Base-by-base conservation (phyloP, 805 yeast species). In the Torulaspora delbrueckii region DNA sequence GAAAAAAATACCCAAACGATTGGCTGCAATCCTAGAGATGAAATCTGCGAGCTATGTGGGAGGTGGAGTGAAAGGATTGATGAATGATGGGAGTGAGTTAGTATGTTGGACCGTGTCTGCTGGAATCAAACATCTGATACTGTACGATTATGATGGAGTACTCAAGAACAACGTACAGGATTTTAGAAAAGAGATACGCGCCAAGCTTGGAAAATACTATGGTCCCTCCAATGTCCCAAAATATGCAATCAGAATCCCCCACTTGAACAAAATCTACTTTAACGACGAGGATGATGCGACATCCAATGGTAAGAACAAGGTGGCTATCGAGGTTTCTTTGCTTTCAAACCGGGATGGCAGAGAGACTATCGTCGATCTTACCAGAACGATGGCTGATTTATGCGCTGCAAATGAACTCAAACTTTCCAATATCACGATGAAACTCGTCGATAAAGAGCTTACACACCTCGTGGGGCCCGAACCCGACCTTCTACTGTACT, bases 61-160 rank as follows among this genome's bases (percentile, higher is more conserved):
- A 48, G 96, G 96, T 26, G 97, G 97, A 2, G 65, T 84, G 35
- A 86, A 83, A 49, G 96, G 95, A 0, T 70, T 91, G 35, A 72
- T 90, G 56, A 81, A 78, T 53, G 86, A 86, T 56, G 76, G 83
- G 5, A 77, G 90, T 38, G 96, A 90, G 57, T 52, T 90, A 30
- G 75, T 80, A 1, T 81, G 93, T 5, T 93, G 99, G 99, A 76
- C 88, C 32, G 64, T 87, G n/a, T 84, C 95, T 27, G 80, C 91
- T n/a, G 96, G 96, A 1, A 78, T 89, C 40, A 79, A 81, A 33
- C 68, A 72, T 48, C 70, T 91, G 48, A 73, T 84, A 3, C 71
- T 93, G 35, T 91, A 87, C 69, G 98, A 93, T 66, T 76, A 76
- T 58, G 80, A 78, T 45, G 97, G 96, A 1, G 66, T 75, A 2